These are phyloP conservation scores for Spironucleus salmonicida DNA, from an alignment of 208 protist species.

Conservation along the genomic window DNA sequence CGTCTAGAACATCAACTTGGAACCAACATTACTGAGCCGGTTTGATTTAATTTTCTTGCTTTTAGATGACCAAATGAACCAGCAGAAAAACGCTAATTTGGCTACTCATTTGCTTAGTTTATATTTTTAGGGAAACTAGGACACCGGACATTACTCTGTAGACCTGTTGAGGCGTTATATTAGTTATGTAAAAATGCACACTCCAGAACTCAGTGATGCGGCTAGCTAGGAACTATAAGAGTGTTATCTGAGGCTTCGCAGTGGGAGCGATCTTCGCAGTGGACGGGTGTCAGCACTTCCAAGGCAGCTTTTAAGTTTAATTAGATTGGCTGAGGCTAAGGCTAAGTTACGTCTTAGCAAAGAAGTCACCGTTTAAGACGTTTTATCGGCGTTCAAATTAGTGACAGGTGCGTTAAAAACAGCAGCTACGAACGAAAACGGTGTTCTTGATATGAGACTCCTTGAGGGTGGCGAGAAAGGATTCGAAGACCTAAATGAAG, in stretches of 20 bases:
- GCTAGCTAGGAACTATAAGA: neutral
- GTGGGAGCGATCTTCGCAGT: neutral
- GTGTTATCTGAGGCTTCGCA: neutral
- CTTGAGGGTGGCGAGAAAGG: no score
- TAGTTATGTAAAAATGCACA: slow-evolving; percentile 4
- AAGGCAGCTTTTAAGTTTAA: neutral
- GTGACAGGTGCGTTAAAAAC: no score
- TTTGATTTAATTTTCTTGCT: slow-evolving; percentile 32
- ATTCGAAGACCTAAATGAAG: no score
- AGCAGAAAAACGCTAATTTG: neutral
- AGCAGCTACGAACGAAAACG: no score
- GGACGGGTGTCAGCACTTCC: neutral
- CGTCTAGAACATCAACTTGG: slow-evolving; percentile 26
- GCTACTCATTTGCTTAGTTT: neutral
- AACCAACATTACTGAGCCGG: slow-evolving; percentile 19
- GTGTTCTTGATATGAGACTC: no score
- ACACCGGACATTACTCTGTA: neutral
- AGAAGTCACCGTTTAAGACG: neutral
- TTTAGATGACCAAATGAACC: neutral
- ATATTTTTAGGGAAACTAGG: neutral
- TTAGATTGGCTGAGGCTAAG: neutral
- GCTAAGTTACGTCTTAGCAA: slow-evolving; percentile 1
- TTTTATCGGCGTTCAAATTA: no score
- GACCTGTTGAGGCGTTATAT: neutral
- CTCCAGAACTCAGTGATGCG: slow-evolving; percentile 68